Percentiles rank a stretch among this genome's conserved stretches.
These are phyloP conservation scores for Immersiella caudata DNA, from an alignment of 495 filamentous ascomycete genomes.

Conservation along the genomic window DNA sequence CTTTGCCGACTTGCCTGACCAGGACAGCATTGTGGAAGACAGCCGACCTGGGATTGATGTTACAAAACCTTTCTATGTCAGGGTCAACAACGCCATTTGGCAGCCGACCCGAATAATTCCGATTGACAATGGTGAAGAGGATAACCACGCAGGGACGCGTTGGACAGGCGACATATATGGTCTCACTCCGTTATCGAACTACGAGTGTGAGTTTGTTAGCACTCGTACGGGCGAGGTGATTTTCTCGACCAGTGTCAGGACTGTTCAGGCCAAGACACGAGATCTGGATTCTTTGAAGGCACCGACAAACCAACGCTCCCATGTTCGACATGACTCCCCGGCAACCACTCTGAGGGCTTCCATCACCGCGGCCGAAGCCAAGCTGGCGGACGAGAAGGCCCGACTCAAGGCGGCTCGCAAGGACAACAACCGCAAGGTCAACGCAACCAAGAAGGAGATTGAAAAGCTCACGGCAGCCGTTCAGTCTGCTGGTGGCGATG, in stretches of 20 bases:
- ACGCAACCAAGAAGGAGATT: slow-evolving; percentile 75
- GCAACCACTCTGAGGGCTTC: slow-evolving; percentile 87
- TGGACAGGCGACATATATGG: slow-evolving; percentile 90
- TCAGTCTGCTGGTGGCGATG: slow-evolving; percentile 72
- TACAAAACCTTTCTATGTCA: slow-evolving; percentile 79
- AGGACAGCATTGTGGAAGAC: slow-evolving; percentile 27
- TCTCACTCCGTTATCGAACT: slow-evolving; percentile 81
- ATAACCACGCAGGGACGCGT: slow-evolving; percentile 44
- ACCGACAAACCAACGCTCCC: slow-evolving; percentile 55
- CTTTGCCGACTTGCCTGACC: slow-evolving; percentile 46
- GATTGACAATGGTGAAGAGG: slow-evolving; percentile 58
- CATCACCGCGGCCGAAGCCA: slow-evolving; percentile 76
- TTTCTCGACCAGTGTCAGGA: slow-evolving; percentile 79
- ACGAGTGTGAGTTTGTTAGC: slow-evolving; percentile 81
- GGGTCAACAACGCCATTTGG: slow-evolving; percentile 88
- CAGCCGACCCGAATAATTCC: slow-evolving; percentile 73
- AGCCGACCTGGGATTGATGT: slow-evolving; percentile 56
- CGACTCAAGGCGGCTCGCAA: slow-evolving; percentile 75
- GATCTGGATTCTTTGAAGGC: slow-evolving; percentile 58
- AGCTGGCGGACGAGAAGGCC: slow-evolving; percentile 73
- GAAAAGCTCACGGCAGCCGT: slow-evolving; percentile 70
- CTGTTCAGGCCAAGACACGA: slow-evolving; percentile 67
- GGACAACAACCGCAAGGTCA: slow-evolving; percentile 73
- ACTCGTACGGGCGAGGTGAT: slow-evolving; percentile 72
- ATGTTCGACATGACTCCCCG: slow-evolving; percentile 77